Conservation (phyloP, 805 yeast species). For the Priceomyces haplophilus region DNA sequence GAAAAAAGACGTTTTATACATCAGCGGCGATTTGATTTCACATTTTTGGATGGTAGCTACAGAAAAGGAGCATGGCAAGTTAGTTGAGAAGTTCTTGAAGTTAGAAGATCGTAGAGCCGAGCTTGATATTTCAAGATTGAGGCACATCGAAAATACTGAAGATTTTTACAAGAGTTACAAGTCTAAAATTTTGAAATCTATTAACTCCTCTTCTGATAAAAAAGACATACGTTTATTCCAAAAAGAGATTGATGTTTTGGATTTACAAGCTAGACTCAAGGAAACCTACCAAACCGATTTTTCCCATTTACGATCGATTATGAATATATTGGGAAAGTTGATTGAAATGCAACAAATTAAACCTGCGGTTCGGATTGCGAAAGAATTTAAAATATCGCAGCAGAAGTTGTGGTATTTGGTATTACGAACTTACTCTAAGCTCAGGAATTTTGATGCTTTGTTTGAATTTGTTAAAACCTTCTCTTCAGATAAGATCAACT, state of each 20-base stretch:
- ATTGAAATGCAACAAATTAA: conserved; percentile 38
- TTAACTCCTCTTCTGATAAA: conserved; percentile 18
- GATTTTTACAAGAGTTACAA: conserved; percentile 23
- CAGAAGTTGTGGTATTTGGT: conserved; percentile 36
- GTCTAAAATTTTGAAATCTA: conserved; percentile 19
- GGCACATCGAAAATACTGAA: conserved; percentile 15
- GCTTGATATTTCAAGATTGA: conserved; percentile 15
- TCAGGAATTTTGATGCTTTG: conserved; percentile 32
- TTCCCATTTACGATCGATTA: conserved; percentile 24
- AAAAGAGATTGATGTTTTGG: conserved; percentile 30
- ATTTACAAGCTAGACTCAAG: conserved; percentile 28
- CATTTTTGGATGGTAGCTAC: conserved; percentile 35
- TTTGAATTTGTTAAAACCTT: conserved; percentile 27
- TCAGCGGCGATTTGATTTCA: conserved; percentile 38
- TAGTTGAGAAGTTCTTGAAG: conserved; percentile 27
- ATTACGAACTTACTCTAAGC: conserved; percentile 25
- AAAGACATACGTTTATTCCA: conserved; percentile 21
- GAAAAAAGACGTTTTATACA: conserved; percentile 21
- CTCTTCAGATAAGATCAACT: conserved; percentile 18
- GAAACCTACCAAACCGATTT: conserved; percentile 35
- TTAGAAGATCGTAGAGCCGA: conserved; percentile 29
- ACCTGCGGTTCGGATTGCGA: conserved; percentile 27
- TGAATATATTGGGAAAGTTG: conserved; percentile 23
- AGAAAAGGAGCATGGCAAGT: conserved; percentile 20
- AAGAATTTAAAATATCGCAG: conserved; percentile 29